Base-by-base conservation (phyloP, 805 yeast genomes). In the Saccharomyces eubayanus region DNA sequence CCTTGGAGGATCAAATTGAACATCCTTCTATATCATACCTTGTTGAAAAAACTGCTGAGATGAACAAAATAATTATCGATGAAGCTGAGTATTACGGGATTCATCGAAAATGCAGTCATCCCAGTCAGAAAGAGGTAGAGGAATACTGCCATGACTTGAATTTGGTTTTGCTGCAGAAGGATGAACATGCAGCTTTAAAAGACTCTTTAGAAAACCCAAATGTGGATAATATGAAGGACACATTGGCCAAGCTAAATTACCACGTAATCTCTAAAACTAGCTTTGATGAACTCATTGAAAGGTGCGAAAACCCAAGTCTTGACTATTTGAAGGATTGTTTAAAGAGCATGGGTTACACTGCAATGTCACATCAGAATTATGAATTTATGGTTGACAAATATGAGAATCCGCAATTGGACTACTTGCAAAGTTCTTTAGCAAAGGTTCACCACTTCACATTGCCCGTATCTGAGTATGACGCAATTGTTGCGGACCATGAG, bases 11-110 rank as follows among this genome's bases (percentile, higher is more conserved):
- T 31, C 49, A 49, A 43, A 28, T 53, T 3, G 53, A 52, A 8
- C 41, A 27, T 10, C 64, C 63, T 8, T 47, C 59, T 9, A 20
- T 55, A 11, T 57, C 57, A 10, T 54, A 55, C 28, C 31, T 52
- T 11, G 45, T 20, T 5, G 40, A 52, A 20, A 24, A 43, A 31
- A 51, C 51, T 12, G 27, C 24, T 16, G 36, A 30, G 12, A 14
- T 48, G 16, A 28, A 45, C 10, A 47, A 45, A 45, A n/a, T 50
- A 24, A 11, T 50, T 9, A 29, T 50, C 8, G 52, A 50, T n/a
- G 16, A 46, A 20, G 36, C 24, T 12, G 48, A 47, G n/a, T 47
- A 45, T 45, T 20, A 50, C 10, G 16, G n/a, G 5, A 16, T 46
- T n/a, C 27, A 6, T 21, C 5, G 16, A 2, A 10, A 21, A 10